Evolutionary conservation across 345 rosid species (phyloP), one percentile per base, ranked within the genome.

Genomic region (Syzygium aqueum): DNA sequence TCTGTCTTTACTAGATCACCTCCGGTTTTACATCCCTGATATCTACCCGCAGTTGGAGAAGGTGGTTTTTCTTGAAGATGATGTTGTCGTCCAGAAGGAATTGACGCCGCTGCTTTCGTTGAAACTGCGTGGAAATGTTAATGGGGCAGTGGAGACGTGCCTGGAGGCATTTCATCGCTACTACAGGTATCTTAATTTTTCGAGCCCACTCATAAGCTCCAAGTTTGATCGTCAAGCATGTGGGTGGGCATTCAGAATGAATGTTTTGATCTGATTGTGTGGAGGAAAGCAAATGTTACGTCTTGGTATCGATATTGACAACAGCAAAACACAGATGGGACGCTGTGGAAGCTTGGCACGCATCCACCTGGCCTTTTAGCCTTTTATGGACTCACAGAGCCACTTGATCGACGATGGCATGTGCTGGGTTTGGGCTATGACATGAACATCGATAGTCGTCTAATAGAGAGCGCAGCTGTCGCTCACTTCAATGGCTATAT

Each of bases 211-310:
- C 84, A 95, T 97, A 89, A 95, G 99, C 96, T 95, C 98, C 10
- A 97, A 96, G 94, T 94, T 97, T 53, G 99, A 97, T 87, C 99
- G 97, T 0, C 99, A 96, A 89, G 98, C 99, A 85, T 97, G 99
- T 87, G 99, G 98, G 54, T 96, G 99, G 99, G 99, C 99, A 7
- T 97, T 96, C 83, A 99, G 99, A 33, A 95, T 96, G 99, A 97
- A 97, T 86, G 92, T 95, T 78, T 97, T 73, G 98, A 97, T 88
- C 89, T 97, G 88, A 88, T 97, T 61, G 95, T 95, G 2, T 97
- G 99, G 99, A 95, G 95, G 91, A 97, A 94, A 89, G 96, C 95
- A n/a, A 94, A 96, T 85, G 98, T 96, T 91, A 96, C 99, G 43
- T 93, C 93, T 54, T 89, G 92, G 56, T 97, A 97, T 90, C 99